These are phyloP conservation scores for Diplodia corticola DNA, from an alignment of 2,329 filamentous ascomycete species.

Conservation along the genomic window DNA sequence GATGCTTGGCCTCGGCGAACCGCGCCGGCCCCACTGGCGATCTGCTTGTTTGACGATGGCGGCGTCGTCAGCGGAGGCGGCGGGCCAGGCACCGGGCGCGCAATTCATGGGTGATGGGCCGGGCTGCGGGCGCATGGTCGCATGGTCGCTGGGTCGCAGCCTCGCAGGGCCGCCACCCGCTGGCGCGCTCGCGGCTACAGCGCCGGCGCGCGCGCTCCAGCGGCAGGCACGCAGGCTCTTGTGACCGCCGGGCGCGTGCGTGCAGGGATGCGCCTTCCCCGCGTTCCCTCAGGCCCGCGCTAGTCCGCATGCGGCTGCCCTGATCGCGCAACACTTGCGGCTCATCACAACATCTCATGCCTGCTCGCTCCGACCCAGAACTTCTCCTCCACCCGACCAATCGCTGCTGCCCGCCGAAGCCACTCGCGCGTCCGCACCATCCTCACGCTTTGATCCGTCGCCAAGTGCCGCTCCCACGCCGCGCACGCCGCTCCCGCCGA, in stretches of 20 bases:
- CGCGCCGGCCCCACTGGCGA: not conserved
- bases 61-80: conserved; percentile 12
- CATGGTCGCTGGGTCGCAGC: not conserved
- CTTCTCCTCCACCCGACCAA: not conserved
- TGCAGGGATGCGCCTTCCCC: not conserved
- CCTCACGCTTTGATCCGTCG: not conserved
- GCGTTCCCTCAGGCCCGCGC: not conserved
- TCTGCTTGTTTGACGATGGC: not conserved
- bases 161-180: no score
- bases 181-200: no score
- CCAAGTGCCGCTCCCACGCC: not conserved
- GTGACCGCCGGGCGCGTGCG: not conserved
- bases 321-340: conserved; percentile 1
- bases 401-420: not conserved
- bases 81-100: not conserved
- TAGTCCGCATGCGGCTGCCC: not conserved
- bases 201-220: no score
- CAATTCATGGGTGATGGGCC: conserved; percentile 3
- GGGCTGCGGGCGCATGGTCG: not conserved
- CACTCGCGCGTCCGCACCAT: not conserved
- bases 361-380: not conserved
- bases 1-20: not conserved
- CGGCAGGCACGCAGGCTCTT: not conserved
- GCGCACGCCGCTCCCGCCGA: conserved; percentile 13
- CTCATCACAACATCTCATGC: conserved; percentile 12